Base-by-base conservation (phyloP, 208 protist species). In the Leptomonas pyrrhocoris region DNA sequence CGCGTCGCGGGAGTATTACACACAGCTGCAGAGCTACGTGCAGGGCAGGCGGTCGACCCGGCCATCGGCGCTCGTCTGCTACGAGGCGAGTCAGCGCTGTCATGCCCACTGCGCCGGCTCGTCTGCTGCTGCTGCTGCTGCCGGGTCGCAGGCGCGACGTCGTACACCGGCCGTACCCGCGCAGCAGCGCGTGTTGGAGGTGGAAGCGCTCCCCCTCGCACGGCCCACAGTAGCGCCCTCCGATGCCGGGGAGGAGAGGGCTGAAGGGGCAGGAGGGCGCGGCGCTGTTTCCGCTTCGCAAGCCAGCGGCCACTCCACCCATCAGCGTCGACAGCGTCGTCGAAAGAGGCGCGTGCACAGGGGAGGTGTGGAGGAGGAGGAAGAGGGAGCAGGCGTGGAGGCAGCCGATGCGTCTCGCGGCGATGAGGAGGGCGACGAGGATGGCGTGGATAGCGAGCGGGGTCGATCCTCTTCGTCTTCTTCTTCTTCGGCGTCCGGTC, bases 61-160 rank as follows among this genome's bases (percentile, higher is more conserved):
- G n/a, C 62, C 72, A 16, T 70, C 72, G 16, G 72, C 62, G 43
- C 49, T 77, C 19, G 27, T 12, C 13, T 77, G 63, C 57, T 65
- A 53, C 58, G 19, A 51, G 18, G 48, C 60, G 1, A 27, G 34
- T 23, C 58, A 53, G 28, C 58, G 18, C 15, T 36, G 56, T 2
- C 13, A 2, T 43, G 23, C 56, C 28, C 56, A 48, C n/a, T 5
- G 15, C 2, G 28, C 56, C 12, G 38, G 28, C 1, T 31, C 48
- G 48, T 30, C 18, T 23, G 48, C 48, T 7, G 58, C 3, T 45
- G 40, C n/a, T 19, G 38, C 21, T 18, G 19, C 56, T 49, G 34
- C 36, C 2, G 16, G 5, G 2, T 9, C 56, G 13, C 15, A 34
- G 38, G 56, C 38, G 21, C 25, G 2, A 28, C 19, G 58, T 1